Evolutionary conservation across 1,139 yeast genomes (phyloP).

Genomic region (Pichia sp.): DNA sequence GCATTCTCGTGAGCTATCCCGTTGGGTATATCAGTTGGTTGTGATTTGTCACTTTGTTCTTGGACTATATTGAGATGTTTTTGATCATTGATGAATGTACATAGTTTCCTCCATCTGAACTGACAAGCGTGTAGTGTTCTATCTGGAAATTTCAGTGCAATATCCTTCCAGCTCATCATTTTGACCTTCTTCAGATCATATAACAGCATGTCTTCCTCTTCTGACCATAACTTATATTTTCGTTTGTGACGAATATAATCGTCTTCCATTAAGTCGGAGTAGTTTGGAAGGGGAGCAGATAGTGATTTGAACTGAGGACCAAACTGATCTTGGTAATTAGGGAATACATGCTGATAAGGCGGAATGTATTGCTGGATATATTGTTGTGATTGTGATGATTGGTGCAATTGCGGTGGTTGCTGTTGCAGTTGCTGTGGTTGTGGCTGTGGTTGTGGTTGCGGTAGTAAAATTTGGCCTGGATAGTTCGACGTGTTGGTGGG

Average conservation of each 20-base stretch:
- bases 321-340: background rate
- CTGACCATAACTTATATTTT: slow-evolving; percentile 16
- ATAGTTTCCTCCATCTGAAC: slow-evolving; percentile 16
- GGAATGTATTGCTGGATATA: slow-evolving; percentile 1
- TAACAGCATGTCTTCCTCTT: slow-evolving; percentile 12
- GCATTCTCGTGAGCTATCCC: no score
- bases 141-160: slow-evolving; percentile 11
- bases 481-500: no score
- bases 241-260: slow-evolving; percentile 7
- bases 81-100: no score
- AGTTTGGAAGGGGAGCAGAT: background rate
- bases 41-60: no score
- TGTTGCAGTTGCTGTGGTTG: background rate
- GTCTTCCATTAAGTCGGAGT: background rate
- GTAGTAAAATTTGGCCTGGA: no score
- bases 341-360: slow-evolving; percentile 1
- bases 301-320: slow-evolving; percentile 1
- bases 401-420: background rate
- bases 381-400: background rate
- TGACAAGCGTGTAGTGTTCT: slow-evolving; percentile 17
- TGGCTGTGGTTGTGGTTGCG: background rate
- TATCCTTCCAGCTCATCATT: slow-evolving; percentile 14
- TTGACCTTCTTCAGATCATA: slow-evolving; percentile 10
- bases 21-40: no score
- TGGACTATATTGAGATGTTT: no score